These are phyloP conservation scores for Tolypocladium pustulatum DNA, from an alignment of 2,329 filamentous ascomycete genomes.

Conservation along the genomic window DNA sequence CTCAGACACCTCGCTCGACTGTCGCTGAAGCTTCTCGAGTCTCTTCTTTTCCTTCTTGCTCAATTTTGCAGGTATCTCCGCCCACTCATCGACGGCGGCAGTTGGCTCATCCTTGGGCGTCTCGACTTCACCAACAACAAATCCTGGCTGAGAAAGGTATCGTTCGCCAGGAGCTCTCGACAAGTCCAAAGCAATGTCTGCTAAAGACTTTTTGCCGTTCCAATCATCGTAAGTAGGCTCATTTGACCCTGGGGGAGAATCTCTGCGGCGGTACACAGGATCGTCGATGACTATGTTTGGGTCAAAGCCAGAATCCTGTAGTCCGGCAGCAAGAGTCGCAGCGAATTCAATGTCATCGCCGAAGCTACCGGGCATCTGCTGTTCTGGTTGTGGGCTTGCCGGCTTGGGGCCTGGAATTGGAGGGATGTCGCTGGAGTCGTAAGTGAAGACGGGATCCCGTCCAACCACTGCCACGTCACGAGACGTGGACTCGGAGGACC, in stretches of 20 bases:
- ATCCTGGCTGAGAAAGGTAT: constrained; percentile 25
- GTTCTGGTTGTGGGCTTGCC: constrained; percentile 30
- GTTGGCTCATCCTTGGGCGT: constrained; percentile 23
- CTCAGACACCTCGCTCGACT: constrained; percentile 5
- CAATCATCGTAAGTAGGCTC: constrained; percentile 27
- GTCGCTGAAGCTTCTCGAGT: constrained; percentile 25
- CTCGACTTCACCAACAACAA: constrained; percentile 37
- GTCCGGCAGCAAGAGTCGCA: constrained; percentile 56
- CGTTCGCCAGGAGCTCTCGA: not conserved
- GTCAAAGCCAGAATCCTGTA: constrained; percentile 60
- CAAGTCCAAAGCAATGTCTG: constrained; percentile 35
- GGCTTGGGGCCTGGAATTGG: constrained; percentile 50
- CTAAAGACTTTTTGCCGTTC: constrained; percentile 36
- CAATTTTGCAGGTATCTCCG: constrained; percentile 18
- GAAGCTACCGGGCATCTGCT: constrained; percentile 55
- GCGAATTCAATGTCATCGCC: constrained; percentile 59
- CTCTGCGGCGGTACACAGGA: constrained; percentile 49
- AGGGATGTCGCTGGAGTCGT: constrained; percentile 32
- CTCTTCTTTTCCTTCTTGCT: constrained; percentile 41
- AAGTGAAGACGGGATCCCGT: constrained; percentile 15
- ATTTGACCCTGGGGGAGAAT: constrained; percentile 52
- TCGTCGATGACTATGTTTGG: constrained; percentile 60
- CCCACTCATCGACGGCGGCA: constrained; percentile 12
- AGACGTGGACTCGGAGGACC: constrained; percentile 7
- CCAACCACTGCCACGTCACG: constrained; percentile 10